These are phyloP conservation scores for Blastocystis sp. DNA, from an alignment of 352 stramenopile genomes.

Conservation along the genomic window DNA sequence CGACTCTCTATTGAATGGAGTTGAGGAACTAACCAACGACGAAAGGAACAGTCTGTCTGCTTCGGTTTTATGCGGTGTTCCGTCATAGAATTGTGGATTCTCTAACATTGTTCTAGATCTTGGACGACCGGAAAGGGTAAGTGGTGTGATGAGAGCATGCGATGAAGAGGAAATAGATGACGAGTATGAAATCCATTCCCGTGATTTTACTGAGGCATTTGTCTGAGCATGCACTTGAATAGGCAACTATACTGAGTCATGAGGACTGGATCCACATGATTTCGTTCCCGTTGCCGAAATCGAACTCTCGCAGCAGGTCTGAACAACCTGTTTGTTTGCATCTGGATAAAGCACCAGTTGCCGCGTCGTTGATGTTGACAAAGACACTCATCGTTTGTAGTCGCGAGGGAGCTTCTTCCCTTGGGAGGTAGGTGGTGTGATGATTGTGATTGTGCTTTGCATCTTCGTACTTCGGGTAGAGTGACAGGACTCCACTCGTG, in stretches of 20 bases:
- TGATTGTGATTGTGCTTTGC: background rate
- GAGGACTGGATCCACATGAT: constrained; percentile 64
- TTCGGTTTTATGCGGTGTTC: background rate
- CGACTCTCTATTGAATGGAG: background rate
- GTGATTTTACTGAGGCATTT: constrained; percentile 70
- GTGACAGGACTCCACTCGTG: background rate
- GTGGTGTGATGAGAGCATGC: constrained; percentile 29
- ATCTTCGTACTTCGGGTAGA: background rate
- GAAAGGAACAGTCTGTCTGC: constrained; percentile 57
- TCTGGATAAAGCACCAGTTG: background rate
- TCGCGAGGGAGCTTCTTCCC: background rate
- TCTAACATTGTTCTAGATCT: constrained; percentile 62
- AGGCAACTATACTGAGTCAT: constrained; percentile 40
- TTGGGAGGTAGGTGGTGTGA: constrained; percentile 35
- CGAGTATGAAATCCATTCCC: constrained; percentile 72
- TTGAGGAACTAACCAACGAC: constrained; percentile 71
- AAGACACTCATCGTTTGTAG: constrained; percentile 66
- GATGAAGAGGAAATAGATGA: constrained; percentile 68
- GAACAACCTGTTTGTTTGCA: constrained; percentile 49
- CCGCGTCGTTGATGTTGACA: constrained; percentile 1
- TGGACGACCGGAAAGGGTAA: background rate
- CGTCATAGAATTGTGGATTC: constrained; percentile 22
- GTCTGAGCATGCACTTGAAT: constrained; percentile 19
- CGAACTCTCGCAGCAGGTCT: constrained; percentile 32
- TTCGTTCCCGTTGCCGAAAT: constrained; percentile 75